Evolutionary conservation across 2,329 filamentous ascomycete species (phyloP), one percentile per base, ranked within the genome.

Genomic region (Paecilomyces niveus): DNA sequence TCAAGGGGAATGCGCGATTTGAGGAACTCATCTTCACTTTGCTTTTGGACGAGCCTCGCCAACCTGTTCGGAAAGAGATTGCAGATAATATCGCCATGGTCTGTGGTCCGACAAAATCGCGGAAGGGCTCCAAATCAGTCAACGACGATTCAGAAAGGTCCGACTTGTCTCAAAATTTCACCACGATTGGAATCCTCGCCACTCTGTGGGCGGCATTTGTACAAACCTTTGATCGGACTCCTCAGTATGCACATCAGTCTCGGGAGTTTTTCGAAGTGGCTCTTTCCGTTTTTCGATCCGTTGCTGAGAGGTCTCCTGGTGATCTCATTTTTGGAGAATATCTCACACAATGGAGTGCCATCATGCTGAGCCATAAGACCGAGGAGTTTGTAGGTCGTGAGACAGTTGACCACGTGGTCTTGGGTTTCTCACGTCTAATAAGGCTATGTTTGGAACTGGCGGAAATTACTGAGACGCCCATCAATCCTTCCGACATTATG

Each of bases 341-440:
- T 62, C 66, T 79, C 54, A 67, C 67, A 29, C 62, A 74, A 49
- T 81, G 78, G 78, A 76, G 72, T 39, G 60, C 65, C 9, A 68
- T 77, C 21, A 73, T 81, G 61, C 65, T 79, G 10, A 66, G 63
- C n/a, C 76, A 80, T 61, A 65, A 70, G 29, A 76, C 76, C 51
- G 65, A 74, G 59, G 76, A 80, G 71, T 78, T 78, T 61, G 77
- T 80, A 59, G 78, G 78, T 21, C 73, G 78, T 26, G 76, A 79
- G 54, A 70, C 68, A 15, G 67, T 72, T 18, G 78, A 81, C 63
- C 67, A 73, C 58, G 65, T 80, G 45, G 68, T 79, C 22, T 60
- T 74, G 22, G 77, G 78, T 8, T 73, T 80, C 58, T 71, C 73
- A 55, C 72, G 70, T 54, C 71, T 81, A 18, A 55, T 81, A n/a